Conservation (phyloP, 2,329 filamentous ascomycete species). For the Chrysosporium queenslandicum region DNA sequence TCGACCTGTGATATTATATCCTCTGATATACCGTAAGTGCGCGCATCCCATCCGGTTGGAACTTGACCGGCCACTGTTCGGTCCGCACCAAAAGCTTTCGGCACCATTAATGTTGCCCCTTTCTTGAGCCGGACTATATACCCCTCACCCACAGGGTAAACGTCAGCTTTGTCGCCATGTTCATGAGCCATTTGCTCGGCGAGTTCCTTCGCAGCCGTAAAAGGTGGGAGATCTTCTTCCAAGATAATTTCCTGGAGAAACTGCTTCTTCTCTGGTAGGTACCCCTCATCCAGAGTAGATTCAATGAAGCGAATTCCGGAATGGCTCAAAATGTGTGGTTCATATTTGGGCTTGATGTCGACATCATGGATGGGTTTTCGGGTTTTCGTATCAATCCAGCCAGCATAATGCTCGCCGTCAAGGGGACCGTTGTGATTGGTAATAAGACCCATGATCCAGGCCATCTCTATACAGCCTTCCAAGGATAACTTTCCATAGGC, state of each 20-base stretch:
- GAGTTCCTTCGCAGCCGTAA: background rate
- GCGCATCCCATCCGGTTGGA: background rate
- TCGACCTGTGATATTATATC: background rate
- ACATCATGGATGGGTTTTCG: background rate
- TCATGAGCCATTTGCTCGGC: background rate
- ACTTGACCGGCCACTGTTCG: background rate
- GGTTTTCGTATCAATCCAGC: background rate
- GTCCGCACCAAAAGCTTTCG: background rate
- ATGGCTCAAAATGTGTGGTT: background rate
- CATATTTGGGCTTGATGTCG: background rate
- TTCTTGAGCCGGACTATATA: background rate
- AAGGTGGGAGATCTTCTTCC: background rate
- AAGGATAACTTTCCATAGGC: background rate
- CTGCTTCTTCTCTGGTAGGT: background rate
- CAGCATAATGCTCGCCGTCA: background rate
- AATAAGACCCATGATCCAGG: background rate
- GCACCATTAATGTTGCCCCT: background rate
- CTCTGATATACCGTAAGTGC: background rate
- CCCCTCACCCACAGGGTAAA: background rate
- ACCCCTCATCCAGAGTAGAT: background rate
- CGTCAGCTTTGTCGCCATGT: background rate
- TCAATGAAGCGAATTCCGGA: background rate
- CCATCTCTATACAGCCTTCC: background rate
- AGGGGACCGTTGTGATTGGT: background rate
- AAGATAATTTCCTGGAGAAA: background rate